A percentile compares a stretch with the other conserved stretches of the same genome.
phyloP scores from a whole-genome alignment of 163 green algal species.

The Chloromonas sp. region DNA sequence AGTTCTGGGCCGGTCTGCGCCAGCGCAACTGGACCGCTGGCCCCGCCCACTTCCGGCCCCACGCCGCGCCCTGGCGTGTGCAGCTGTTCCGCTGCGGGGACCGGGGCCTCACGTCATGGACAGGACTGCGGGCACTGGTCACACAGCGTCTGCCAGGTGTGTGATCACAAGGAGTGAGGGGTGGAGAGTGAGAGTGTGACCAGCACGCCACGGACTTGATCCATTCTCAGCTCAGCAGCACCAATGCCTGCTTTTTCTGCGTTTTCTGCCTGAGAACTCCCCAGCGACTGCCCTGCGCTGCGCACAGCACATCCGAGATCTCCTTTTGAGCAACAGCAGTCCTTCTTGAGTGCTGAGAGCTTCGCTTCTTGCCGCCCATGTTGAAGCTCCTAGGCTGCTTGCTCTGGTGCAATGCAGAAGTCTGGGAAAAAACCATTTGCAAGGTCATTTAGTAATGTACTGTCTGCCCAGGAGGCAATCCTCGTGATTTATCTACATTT shows the following conservation, averaged over 20 bases:
- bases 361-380: no score
- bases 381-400: no score
- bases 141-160: neutral
- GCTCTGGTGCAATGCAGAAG: no score
- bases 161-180: no score
- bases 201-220: neutral
- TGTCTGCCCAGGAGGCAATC: no score
- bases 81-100: conserved; percentile 54
- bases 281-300: neutral
- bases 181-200: neutral
- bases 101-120: conserved; percentile 12
- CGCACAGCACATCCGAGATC: neutral
- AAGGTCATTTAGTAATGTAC: no score
- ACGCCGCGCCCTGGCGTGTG: conserved; percentile 35
- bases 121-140: conserved; percentile 11
- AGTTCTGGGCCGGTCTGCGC: conserved; percentile 58
- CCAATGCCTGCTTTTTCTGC: no score
- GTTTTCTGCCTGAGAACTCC: neutral
- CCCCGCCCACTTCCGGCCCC: conserved; percentile 11
- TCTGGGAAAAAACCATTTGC: no score
- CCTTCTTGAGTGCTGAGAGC: no score
- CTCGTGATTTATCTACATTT: no score
- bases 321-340: no score
- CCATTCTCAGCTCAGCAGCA: no score
- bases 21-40: conserved; percentile 79